Base-by-base conservation (phyloP, 2,329 filamentous ascomycete genomes). In the Diaporthe humulicola region DNA sequence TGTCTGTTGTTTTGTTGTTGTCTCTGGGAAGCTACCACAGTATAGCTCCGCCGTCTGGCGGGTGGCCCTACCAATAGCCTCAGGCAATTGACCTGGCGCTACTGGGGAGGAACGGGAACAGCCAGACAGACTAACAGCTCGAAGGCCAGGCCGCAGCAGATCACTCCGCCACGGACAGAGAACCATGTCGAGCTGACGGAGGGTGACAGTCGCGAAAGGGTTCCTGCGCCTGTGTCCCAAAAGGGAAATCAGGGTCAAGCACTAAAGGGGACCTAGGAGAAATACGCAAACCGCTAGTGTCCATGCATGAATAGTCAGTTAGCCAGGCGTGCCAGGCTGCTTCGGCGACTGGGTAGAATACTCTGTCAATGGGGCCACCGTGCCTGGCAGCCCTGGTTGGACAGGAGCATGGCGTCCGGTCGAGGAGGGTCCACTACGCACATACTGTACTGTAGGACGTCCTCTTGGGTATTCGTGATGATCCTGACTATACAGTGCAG, bases 171-270 rank as follows among this genome's bases (percentile, higher is more conserved):
- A 60, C 70, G 30, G 57, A 45, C 19, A 54, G 42, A 54, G 42
- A 64, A 64, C 70, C 70, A 42, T 72, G 70, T 56, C 70, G 42
- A 72, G 57, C 70, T 64, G 70, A 56, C 30, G 45, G 57, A 40
- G 56, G 70, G 70, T 61, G 70, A 33, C 33, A 54, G 60, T 52
- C 57, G 50, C n/a, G 19, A 60, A 64, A 72, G 57, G 70, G 70
- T 72, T 72, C 70, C 57, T 72, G 57, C 45, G 70, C 57, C 45
- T 30, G 57, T 33, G 45, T 61, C 70, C 56, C 33, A n/a, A 64
- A 61, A 42, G 33, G 57, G 56, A 61, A 48, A 54, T 2, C 58
- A 40, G 19, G 28, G 14, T n/a, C 45, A 19, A 72, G 25, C 67
- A 45, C 50, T 57, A 70, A 70, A 70, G 67, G 15, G 61, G 22